Evolutionary conservation across 108 stramenopile genomes (phyloP), one percentile per base, ranked within the genome.

Genomic region (Skeletonema tropicum): DNA sequence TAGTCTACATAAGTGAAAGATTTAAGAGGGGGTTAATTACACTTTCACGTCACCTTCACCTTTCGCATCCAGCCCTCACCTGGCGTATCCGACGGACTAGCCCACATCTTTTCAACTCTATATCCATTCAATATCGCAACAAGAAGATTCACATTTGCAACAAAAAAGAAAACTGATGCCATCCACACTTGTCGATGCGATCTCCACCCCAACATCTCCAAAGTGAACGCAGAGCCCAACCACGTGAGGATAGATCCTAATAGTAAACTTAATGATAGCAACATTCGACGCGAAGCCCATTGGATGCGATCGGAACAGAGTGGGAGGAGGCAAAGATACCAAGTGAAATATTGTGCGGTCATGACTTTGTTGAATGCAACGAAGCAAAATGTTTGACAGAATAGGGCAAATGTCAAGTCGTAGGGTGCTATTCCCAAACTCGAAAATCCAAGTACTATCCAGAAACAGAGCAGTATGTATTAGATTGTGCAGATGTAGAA

Each of bases 331-430:
- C 90, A 92, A 0, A 98, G 83, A 71, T 96, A 98, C 99, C 99
- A 99, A 5, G 92, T 88, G 64, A 98, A 97, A 72, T 99, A 99
- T 75, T 99, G 98, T 29, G 95, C 99, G 2, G 99, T 99, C 68
- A 94, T 94, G 60, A 99, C 99, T 73, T 99, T 99, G 86, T 99
- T 99, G 86, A 95, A 93, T 8, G 97, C 89, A 19, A 99, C 99
- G 84, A 99, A 99, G 8, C 94, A 66, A 74, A 96, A 90, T 21
- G 98, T 98, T 76, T 98, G 97, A 17, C 95, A 66, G 64, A 96
- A 92, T 3, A 98, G 55, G 19, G 92, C 89, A 61, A 97, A 70
- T 10, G 83, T 77, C 39, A 97, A 71, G 70, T 95, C 79, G 19
- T 70, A 64, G 6, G 90, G 94, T 55, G 90, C 91, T 61, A 95